phyloP scores from a whole-genome alignment of 805 yeast genomes.

The Spathaspora passalidarum region DNA sequence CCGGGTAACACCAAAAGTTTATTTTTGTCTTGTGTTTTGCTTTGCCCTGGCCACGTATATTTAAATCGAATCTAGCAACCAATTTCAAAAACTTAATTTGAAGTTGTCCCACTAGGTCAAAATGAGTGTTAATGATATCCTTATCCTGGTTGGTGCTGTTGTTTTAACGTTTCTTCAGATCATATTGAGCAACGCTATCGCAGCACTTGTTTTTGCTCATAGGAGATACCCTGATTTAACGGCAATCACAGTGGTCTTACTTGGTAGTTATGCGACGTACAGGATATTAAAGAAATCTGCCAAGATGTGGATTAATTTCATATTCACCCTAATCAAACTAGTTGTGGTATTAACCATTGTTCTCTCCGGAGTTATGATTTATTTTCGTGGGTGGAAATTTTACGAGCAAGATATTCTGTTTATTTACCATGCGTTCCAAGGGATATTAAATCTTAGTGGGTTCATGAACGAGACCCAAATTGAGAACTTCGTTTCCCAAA shows the following conservation, averaged over 20 bases:
- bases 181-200: conserved; percentile 10
- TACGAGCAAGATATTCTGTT: conserved; percentile 15
- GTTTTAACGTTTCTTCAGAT: conserved; percentile 11
- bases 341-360: conserved; percentile 14
- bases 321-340: conserved; percentile 18
- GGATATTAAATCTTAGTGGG: not conserved
- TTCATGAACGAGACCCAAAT: not conserved
- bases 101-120: not conserved
- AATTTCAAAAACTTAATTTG: not conserved
- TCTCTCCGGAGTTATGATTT: conserved; percentile 13
- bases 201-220: conserved; percentile 11
- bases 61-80: too few species aligned
- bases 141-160: conserved; percentile 9
- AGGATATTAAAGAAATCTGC: conserved; percentile 13
- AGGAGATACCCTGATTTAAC: conserved; percentile 19
- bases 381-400: conserved; percentile 21
- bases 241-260: conserved; percentile 10
- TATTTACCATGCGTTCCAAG: conserved; percentile 2
- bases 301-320: conserved; percentile 19
- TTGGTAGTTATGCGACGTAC: conserved; percentile 18
- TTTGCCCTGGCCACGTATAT: not conserved
- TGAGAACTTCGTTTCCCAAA: not conserved
- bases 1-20: conserved; percentile 2
- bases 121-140: conserved; percentile 12
- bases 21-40: not conserved